These are phyloP conservation scores for Chenopodium berlandieri DNA, from an alignment of 148 eudicot genomes.

Conservation along the genomic window DNA sequence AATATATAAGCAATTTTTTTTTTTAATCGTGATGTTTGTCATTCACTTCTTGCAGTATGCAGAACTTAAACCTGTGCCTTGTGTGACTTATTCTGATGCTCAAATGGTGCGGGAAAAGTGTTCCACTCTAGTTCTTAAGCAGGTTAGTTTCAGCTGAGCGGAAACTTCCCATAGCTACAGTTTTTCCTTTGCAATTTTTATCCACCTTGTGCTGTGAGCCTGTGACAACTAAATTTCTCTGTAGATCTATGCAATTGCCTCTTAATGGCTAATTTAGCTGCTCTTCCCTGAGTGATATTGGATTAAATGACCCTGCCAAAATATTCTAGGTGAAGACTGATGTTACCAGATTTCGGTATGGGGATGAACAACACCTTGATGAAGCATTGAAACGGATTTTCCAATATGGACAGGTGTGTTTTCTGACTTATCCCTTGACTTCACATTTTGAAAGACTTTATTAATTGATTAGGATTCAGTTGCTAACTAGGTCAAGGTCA, in stretches of 20 bases:
- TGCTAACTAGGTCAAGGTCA: background rate
- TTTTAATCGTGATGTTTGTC: constrained; percentile 3
- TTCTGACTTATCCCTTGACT: constrained; percentile 19
- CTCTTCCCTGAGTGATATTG: constrained; percentile 5
- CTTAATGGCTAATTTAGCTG: background rate
- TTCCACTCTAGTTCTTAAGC: constrained; percentile 77
- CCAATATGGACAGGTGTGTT: constrained; percentile 83
- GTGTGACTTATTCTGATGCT: constrained; percentile 87
- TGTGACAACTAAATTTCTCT: background rate
- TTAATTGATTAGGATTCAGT: background rate
- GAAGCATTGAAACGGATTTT: constrained; percentile 95
- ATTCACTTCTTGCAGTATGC: constrained; percentile 67
- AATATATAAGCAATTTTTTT: background rate
- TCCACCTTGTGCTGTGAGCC: background rate
- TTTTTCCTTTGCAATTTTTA: background rate
- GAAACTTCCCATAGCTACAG: background rate
- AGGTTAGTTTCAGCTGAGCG: constrained; percentile 44
- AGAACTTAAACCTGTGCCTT: constrained; percentile 98
- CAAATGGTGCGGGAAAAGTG: constrained; percentile 70
- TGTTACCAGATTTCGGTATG: constrained; percentile 91
- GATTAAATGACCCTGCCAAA: background rate
- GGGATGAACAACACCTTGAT: constrained; percentile 97
- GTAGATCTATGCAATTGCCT: background rate
- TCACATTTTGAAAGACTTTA: background rate
- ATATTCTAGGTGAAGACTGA: constrained; percentile 74